These are phyloP conservation scores for Fusarium caatingaense DNA, from an alignment of 2,329 filamentous ascomycete genomes.

Conservation along the genomic window DNA sequence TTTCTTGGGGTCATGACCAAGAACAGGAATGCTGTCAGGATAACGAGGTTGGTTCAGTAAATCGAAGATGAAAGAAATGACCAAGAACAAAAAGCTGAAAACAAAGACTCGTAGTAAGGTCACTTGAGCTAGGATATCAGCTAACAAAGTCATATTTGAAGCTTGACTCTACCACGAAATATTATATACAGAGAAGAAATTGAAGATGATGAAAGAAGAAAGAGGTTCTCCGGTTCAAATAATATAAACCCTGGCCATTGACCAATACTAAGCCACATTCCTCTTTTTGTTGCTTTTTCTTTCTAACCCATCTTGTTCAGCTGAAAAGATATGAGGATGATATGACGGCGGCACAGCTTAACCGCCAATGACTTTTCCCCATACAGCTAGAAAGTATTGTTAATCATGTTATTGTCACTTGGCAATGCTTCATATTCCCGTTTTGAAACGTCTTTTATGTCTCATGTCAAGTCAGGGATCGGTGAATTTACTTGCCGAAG, in stretches of 20 bases:
- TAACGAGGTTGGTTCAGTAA: slow-evolving; percentile 55
- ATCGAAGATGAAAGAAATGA: slow-evolving; percentile 55
- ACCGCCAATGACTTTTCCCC: neutral
- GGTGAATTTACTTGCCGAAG: neutral
- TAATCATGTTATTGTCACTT: neutral
- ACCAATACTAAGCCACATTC: neutral
- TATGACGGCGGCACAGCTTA: neutral
- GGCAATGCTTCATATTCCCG: neutral
- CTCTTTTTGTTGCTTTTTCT: neutral
- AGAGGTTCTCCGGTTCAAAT: neutral
- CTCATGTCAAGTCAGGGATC: slow-evolving; percentile 16
- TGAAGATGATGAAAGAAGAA: neutral
- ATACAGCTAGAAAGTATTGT: neutral
- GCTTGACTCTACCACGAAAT: neutral
- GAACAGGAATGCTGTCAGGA: slow-evolving; percentile 53
- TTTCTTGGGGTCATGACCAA: slow-evolving; percentile 53
- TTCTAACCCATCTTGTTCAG: neutral
- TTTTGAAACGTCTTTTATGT: slow-evolving; percentile 14
- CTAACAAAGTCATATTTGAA: slow-evolving; percentile 21
- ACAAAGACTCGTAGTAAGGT: slow-evolving; percentile 47
- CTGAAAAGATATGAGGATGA: neutral
- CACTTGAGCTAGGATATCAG: slow-evolving; percentile 45
- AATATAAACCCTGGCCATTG: neutral
- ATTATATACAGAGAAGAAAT: neutral
- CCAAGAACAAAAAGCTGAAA: slow-evolving; percentile 49